Conservation (phyloP, 2,329 filamentous ascomycete species). For the Esteya vermicola region DNA sequence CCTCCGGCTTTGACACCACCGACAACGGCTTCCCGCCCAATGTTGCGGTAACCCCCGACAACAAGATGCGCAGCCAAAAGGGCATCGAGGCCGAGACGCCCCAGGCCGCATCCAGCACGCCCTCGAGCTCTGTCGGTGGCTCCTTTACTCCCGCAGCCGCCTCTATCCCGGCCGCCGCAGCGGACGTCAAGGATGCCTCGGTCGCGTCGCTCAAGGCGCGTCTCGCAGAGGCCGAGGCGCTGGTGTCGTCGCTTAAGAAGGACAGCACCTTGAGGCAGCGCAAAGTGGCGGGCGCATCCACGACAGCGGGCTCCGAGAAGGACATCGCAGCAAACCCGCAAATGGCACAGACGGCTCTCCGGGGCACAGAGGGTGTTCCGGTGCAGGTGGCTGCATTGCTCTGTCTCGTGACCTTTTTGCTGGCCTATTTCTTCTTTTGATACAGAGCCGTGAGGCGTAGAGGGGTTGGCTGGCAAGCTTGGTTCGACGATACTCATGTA, state of each 20-base stretch:
- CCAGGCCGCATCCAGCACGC: too few species aligned
- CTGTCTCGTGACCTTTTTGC: constrained; percentile 79
- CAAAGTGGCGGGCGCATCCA: constrained; percentile 35
- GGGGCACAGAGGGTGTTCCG: constrained; percentile 62
- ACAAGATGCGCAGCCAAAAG: constrained; percentile 7
- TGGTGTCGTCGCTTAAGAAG: constrained; percentile 54
- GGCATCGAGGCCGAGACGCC: constrained; percentile 7
- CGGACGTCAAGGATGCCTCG: constrained; percentile 8
- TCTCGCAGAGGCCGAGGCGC: constrained; percentile 52
- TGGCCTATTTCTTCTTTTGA: constrained; percentile 96
- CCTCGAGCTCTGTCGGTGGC: not conserved
- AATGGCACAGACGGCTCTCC: constrained; percentile 39
- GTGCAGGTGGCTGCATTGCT: constrained; percentile 72
- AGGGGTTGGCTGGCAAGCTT: too few species aligned
- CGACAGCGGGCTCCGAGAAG: constrained; percentile 16
- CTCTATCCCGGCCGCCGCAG: constrained; percentile 1
- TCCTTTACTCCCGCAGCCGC: constrained; percentile 6
- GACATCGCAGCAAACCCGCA: constrained; percentile 25
- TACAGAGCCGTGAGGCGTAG: too few species aligned
- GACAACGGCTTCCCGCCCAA: constrained; percentile 9
- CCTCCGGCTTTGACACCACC: constrained; percentile 13
- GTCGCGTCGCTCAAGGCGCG: constrained; percentile 17
- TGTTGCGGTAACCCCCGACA: not conserved
- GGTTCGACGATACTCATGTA: too few species aligned
- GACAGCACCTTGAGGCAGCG: constrained; percentile 67